Evolutionary conservation across 768 basidiomycete genomes (phyloP), one percentile per base, ranked within the genome.

Genomic region (Filobasidium floriforme): DNA sequence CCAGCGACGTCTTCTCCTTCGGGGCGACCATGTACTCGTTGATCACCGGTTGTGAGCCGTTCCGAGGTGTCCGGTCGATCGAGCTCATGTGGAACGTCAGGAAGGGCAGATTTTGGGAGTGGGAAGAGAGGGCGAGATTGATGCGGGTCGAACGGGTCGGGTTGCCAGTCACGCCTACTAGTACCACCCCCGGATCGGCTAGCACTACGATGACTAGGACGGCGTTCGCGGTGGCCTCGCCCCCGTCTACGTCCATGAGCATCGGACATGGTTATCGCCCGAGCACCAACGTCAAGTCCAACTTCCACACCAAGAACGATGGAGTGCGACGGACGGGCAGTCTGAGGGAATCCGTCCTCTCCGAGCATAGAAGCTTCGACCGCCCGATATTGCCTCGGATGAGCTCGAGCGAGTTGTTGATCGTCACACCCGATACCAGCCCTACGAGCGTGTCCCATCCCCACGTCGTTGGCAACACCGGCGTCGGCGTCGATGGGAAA

Each of bases 1-100:
- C 79, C 0, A 73, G 78, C 59, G 81, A 82, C 68, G 69, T 81
- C 57, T 82, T 81, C 70, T 73, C 78, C n/a, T 74, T 81, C 57
- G 81, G 81, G 10, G 79, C 80, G 10, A 80, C 80, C 0, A 74
- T 82, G 26, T 73, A 75, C 41, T 77, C 79, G 46, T 73, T 77
- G 59, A 60, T 81, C 37, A 77, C 77, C 7, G 80, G 79, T 0
- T 64, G 74, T 10, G 80, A 81, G 60, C 81, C 81, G 0, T 81
- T 76, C 69, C 72, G 72, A 18, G 77, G 80, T 1, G 37, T 67
- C 3, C 63, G 76, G 19, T 59, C 73, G 5, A 69, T 80, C 15
- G 81, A 81, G 69, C 73, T 79, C 69, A 80, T 80, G 76, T 70
- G 78, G 54, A 73, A 75, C 63, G 79, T 80, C 26, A 66, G 73